Evolutionary conservation across 352 stramenopile genomes (phyloP).

Genomic region (Nothophytophthora sp.): DNA sequence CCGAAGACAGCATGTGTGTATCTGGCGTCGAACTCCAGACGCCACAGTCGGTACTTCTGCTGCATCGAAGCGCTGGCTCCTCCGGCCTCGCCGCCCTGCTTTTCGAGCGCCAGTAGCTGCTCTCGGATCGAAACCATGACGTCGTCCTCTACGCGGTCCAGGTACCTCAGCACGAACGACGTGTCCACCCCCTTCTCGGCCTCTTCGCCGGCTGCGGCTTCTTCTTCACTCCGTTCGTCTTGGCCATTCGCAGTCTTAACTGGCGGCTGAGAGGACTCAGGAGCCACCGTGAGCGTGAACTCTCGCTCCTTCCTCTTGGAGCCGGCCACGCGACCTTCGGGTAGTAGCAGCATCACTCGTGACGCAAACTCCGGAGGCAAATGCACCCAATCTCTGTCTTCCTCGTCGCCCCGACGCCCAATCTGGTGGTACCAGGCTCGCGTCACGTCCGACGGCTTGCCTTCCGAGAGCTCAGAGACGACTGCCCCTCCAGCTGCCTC

Average conservation of each 20-base stretch:
- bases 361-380: slow-evolving; percentile 70
- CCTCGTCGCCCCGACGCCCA: slow-evolving; percentile 21
- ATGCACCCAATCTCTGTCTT: slow-evolving; percentile 69
- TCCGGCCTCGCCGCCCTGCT: not conserved
- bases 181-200: slow-evolving; percentile 35
- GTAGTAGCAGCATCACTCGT: slow-evolving; percentile 71
- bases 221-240: slow-evolving; percentile 3
- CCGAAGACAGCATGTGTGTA: slow-evolving; percentile 56
- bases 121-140: slow-evolving; percentile 28
- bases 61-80: slow-evolving; percentile 13
- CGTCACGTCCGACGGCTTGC: not conserved
- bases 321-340: slow-evolving; percentile 49
- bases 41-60: slow-evolving; percentile 54
- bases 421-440: slow-evolving; percentile 26
- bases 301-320: slow-evolving; percentile 65
- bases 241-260: slow-evolving; percentile 1
- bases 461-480: not conserved
- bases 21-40: slow-evolving; percentile 77
- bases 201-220: not conserved
- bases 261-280: slow-evolving; percentile 5
- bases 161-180: slow-evolving; percentile 63
- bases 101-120: slow-evolving; percentile 16
- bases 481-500: not conserved
- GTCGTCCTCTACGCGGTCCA: slow-evolving; percentile 52
- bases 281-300: slow-evolving; percentile 52